A percentile compares a stretch with the other conserved stretches of the same genome.
Evolutionary conservation across 2,329 filamentous ascomycete genomes (phyloP).

Genomic region (Nothopassalora personata): DNA sequence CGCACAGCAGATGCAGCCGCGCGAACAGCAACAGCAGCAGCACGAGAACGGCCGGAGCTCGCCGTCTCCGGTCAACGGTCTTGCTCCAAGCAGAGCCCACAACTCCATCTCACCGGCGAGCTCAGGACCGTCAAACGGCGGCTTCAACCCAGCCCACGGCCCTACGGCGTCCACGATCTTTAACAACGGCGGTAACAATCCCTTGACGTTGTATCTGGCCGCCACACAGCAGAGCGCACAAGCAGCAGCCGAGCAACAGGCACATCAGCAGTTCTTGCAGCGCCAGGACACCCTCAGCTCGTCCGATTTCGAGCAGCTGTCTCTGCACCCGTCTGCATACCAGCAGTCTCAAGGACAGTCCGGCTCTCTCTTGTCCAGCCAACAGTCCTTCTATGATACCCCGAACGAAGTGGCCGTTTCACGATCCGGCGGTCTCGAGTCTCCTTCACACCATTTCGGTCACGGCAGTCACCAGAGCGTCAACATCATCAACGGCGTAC

Average conservation of each 20-base stretch:
- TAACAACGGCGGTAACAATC: constrained; percentile 75
- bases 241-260: constrained; percentile 30
- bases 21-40: constrained; percentile 63
- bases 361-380: constrained; percentile 51
- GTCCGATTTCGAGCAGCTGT: constrained; percentile 51
- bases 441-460: constrained; percentile 41
- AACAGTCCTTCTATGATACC: constrained; percentile 74
- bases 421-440: constrained; percentile 29
- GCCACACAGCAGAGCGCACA: constrained; percentile 62
- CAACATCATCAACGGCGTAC: constrained; percentile 37
- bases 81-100: constrained; percentile 51
- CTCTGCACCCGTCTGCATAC: constrained; percentile 35
- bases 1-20: constrained; percentile 51
- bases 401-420: constrained; percentile 54
- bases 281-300: constrained; percentile 25
- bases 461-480: constrained; percentile 49
- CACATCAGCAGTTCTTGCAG: constrained; percentile 52
- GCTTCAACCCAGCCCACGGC: constrained; percentile 55
- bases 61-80: constrained; percentile 53
- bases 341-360: constrained; percentile 5
- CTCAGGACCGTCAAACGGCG: constrained; percentile 54
- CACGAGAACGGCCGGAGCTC: constrained; percentile 52
- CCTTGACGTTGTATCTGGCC: constrained; percentile 82
- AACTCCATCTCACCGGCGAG: constrained; percentile 58
- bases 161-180: constrained; percentile 68